These are phyloP conservation scores for Cairneyella variabilis DNA, from an alignment of 495 filamentous ascomycete genomes.

Conservation along the genomic window DNA sequence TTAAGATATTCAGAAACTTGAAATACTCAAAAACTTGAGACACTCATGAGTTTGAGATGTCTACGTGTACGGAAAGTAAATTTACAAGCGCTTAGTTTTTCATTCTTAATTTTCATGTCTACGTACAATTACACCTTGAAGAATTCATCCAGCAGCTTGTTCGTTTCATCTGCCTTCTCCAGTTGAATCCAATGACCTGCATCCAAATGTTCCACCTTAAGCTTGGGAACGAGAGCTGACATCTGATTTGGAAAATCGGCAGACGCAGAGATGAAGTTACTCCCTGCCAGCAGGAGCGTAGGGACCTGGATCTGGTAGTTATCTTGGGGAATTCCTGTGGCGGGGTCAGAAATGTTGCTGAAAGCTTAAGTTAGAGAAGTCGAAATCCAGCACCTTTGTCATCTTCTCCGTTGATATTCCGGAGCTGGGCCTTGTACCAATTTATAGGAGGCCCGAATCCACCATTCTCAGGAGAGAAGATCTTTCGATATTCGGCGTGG, in stretches of 20 bases:
- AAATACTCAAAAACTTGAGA: too few species aligned
- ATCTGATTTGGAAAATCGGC: conserved; percentile 10
- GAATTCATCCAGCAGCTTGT: too few species aligned
- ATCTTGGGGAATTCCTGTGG: conserved; percentile 8
- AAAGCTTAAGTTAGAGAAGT: not conserved
- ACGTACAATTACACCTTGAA: too few species aligned
- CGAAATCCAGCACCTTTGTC: conserved; percentile 1
- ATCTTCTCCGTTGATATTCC: conserved; percentile 10
- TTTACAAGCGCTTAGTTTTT: too few species aligned
- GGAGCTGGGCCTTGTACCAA: conserved; percentile 23
- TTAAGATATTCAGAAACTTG: too few species aligned
- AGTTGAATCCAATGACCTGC: conserved; percentile 18
- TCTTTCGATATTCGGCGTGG: not conserved
- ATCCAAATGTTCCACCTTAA: not conserved
- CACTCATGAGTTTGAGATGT: too few species aligned
- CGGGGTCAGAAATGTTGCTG: not conserved
- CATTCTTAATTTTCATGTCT: too few species aligned
- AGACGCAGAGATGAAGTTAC: conserved; percentile 4
- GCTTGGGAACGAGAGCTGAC: not conserved
- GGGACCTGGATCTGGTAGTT: conserved; percentile 1
- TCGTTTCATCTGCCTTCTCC: conserved; percentile 6
- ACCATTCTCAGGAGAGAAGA: conserved; percentile 12
- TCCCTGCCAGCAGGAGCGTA: conserved; percentile 4
- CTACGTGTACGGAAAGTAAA: too few species aligned
- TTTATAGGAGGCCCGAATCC: conserved; percentile 23